Evolutionary conservation across 495 filamentous ascomycete species (phyloP).

Genomic region (Xylaria bambusicola): DNA sequence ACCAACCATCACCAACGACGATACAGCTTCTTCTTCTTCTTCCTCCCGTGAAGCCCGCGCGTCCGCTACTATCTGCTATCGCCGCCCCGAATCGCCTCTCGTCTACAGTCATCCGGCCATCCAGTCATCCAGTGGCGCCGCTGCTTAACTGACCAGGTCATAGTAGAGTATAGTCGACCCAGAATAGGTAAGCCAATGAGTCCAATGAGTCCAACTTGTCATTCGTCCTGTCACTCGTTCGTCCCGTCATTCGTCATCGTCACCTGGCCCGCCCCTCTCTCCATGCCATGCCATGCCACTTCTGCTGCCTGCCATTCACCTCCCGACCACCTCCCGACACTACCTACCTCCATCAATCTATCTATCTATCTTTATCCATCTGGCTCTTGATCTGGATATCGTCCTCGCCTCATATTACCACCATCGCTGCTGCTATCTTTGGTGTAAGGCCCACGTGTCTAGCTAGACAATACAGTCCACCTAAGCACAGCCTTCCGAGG

Average conservation of each 20-base stretch:
- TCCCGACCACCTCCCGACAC: not conserved
- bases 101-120: not conserved
- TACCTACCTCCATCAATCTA: not conserved
- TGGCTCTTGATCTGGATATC: too few relatives aligned
- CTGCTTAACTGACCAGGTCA: conserved; percentile 2
- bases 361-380: not conserved
- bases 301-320: conserved; percentile 2
- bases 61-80: too few relatives aligned
- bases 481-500: too few relatives aligned
- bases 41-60: too few relatives aligned
- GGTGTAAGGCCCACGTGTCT: too few relatives aligned
- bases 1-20: not conserved
- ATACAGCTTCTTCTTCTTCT: not conserved
- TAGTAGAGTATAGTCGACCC: not conserved
- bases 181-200: not conserved
- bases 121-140: not conserved
- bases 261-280: too few relatives aligned
- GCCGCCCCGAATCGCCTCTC: not conserved
- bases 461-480: too few relatives aligned
- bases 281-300: too few relatives aligned
- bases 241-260: conserved; percentile 12
- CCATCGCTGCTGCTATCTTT: too few relatives aligned
- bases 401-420: too few relatives aligned
- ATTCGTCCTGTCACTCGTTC: conserved; percentile 12
- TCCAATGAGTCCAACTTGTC: not conserved